These are phyloP conservation scores for Daldinia caldariorum DNA, from an alignment of 495 filamentous ascomycete species.

Conservation along the genomic window DNA sequence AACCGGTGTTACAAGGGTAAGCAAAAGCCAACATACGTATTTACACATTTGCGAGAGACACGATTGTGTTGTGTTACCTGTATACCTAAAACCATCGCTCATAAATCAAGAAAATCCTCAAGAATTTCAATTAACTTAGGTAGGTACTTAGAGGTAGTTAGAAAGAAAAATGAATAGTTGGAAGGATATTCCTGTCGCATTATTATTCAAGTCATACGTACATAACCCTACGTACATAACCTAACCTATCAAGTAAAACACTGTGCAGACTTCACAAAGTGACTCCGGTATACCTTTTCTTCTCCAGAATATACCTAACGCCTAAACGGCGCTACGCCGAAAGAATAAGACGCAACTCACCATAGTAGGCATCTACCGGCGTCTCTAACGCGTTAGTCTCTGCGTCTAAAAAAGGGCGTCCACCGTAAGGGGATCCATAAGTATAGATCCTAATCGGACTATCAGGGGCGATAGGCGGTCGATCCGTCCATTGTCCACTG, in stretches of 20 bases:
- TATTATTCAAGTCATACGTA: slow-evolving; percentile 15
- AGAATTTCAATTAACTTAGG: background rate
- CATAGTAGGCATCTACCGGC: slow-evolving; percentile 36
- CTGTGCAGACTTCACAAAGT: slow-evolving; percentile 30
- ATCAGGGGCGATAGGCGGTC: slow-evolving; percentile 37
- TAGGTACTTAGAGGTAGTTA: too few relatives aligned
- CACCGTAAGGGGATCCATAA: slow-evolving; percentile 6
- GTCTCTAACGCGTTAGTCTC: slow-evolving; percentile 21
- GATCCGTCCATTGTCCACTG: slow-evolving; percentile 43
- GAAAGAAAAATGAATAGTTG: too few relatives aligned
- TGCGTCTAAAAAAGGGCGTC: slow-evolving; percentile 10
- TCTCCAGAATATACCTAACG: background rate
- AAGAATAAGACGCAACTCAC: slow-evolving; percentile 19
- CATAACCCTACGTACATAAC: slow-evolving; percentile 17
- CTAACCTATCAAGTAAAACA: slow-evolving; percentile 11
- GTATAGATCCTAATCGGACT: slow-evolving; percentile 31
- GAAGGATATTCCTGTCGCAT: slow-evolving; percentile 5
- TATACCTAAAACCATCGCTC: slow-evolving; percentile 20
- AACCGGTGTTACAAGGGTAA: background rate
- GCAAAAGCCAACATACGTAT: background rate
- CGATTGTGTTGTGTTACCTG: slow-evolving; percentile 5
- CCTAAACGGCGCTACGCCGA: background rate
- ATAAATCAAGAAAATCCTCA: slow-evolving; percentile 2
- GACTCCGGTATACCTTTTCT: background rate
- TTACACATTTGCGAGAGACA: slow-evolving; percentile 7